Evolutionary conservation across 2,329 filamentous ascomycete genomes (phyloP), one percentile per base, ranked within the genome.

Genomic region (Sporothrix luriei): DNA sequence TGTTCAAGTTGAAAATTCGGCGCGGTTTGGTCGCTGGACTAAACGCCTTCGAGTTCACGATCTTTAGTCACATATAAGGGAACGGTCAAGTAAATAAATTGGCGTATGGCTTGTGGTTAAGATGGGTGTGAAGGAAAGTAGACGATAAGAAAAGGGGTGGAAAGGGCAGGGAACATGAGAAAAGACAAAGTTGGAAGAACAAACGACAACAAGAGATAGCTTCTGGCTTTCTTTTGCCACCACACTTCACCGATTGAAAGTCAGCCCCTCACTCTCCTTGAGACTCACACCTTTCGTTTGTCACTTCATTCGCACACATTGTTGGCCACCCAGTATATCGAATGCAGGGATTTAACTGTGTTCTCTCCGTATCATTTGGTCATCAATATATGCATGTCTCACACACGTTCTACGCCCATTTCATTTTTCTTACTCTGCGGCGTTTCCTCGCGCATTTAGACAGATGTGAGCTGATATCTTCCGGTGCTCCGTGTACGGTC

Each of bases 311-410:
- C 19, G 0, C 26, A 9, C 14, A 26, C 26, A 29, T 29, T 55
- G 33, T 55, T 55, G 52, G 52, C 26, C 52, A 16, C 16, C 52
- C 33, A 29, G 11, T 55, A 55, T 16, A 26, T 33, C 14, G 26
- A 9, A 55, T 38, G 26, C 52, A 55, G 5, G n/a, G 16, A 16
- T 33, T 52, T 14, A 7, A 29, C 14, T 33, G 51, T 4, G n/a
- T n/a, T 38, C 9, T 59, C 11, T 38, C 55, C 33, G 3, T 14
- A 43, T 14, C 2, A 9, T 40, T 7, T 13, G 40, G 33, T 55
- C 55, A 43, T 61, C 55, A 61, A 61, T 61, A 61, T 43, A 61
- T 61, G 55, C 33, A 61, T 40, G 55, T 61, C 55, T 61, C 55
- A 61, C 55, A 24, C 33, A 33, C 29, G 5, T 29, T 5, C 29